Conservation (phyloP, 2,329 filamentous ascomycete species). For the Nectriaceae sp. region DNA sequence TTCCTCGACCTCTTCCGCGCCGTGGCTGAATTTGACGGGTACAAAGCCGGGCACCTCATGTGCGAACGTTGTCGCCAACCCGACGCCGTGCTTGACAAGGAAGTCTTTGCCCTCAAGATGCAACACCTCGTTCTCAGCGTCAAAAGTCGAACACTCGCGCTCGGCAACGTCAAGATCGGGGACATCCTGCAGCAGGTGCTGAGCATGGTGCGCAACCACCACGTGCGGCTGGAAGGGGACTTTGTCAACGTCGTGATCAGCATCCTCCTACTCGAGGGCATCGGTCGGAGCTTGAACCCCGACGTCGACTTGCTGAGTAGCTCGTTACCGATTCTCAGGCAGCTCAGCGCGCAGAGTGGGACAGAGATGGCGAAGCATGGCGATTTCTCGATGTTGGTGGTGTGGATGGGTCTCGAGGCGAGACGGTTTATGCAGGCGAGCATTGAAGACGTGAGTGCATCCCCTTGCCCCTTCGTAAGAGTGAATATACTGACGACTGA, state of each 20-base stretch:
- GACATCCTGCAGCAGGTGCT: constrained; percentile 91
- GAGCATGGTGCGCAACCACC: constrained; percentile 86
- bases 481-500: constrained; percentile 3
- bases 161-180: constrained; percentile 94
- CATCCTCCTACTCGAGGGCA: constrained; percentile 90
- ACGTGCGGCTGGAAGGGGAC: constrained; percentile 93
- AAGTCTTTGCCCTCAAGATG: constrained; percentile 95
- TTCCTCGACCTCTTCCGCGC: constrained; percentile 96
- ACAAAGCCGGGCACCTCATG: constrained; percentile 94
- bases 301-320: constrained; percentile 83
- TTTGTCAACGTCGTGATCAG: constrained; percentile 98
- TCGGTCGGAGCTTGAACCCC: constrained; percentile 84
- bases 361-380: constrained; percentile 69
- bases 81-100: constrained; percentile 82
- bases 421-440: constrained; percentile 87
- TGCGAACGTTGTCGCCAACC: constrained; percentile 93
- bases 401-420: constrained; percentile 90
- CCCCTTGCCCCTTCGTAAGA: not conserved
- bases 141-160: constrained; percentile 85
- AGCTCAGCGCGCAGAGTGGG: constrained; percentile 78
- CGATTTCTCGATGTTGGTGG: constrained; percentile 82
- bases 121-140: constrained; percentile 91
- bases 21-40: constrained; percentile 94
- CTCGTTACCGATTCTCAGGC: constrained; percentile 85
- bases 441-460: constrained; percentile 76